Evolutionary conservation across 345 rosid genomes (phyloP).

Genomic region (Brassica napus): Da-Ae NC_063438.1:87501-88000

Average conservation of each 20-base stretch:
- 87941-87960: neutral
- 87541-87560: no score
- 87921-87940: neutral
- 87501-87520: no score
- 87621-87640: neutral
- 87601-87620: neutral
- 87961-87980: neutral
- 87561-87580: neutral
- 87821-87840: no score
- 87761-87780: neutral
- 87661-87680: neutral
- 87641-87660: neutral
- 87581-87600: neutral
- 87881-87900: neutral
- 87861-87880: neutral
- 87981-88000: conserved; percentile 1
- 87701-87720: neutral
- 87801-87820: neutral
- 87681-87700: neutral
- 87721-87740: neutral
- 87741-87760: neutral
- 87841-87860: neutral
- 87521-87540: no score
- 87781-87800: neutral
- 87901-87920: neutral